Evolutionary conservation across 2,329 filamentous ascomycete species (phyloP), one percentile per base, ranked within the genome.

Genomic region (Ophiostoma novo-ulmi): DNA sequence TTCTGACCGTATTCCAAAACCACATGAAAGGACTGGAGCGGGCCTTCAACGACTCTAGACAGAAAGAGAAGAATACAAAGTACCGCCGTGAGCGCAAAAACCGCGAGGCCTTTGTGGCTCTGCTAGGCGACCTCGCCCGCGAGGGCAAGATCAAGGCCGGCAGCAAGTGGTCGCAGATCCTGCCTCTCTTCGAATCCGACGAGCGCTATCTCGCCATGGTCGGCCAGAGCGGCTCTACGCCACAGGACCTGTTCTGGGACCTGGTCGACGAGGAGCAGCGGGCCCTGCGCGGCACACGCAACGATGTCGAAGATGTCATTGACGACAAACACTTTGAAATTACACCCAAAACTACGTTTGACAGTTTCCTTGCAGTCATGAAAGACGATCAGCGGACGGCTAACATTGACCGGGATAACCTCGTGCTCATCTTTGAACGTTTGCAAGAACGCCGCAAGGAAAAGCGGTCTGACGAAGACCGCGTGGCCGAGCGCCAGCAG

Each of bases 171-270:
- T 91, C 86, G 79, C 87, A 93, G 72, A 85, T 98, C 73, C 84
- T 91, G 74, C 88, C 91, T 0, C 78, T 90, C 67, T 86, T 99
- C 75, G 87, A 91, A 75, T 84, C 91, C 70, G 95, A 99, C 76
- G 86, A 90, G 67, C 91, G 94, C 74, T 98, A 97, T 80, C 85
- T 84, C 75, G 89, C 88, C 74, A 93, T 97, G 84, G 86, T 94
- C 72, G 94, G 93, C 69, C 92, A 96, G 77, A 81, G 87, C 71
- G 94, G 94, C 70, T 97, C 94, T 5, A 91, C 88, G 5, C 92
- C 95, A 17, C 85, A 97, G 74, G 93, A 98, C 76, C 84, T 99
- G 7, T 98, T 99, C 82, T 97, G 94, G 93, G 95, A 99, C 78
- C 84, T 94, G 67, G 85, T 98, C 36, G 95, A 98, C 78, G 93